Evolutionary conservation across 176 grass and related monocot species (phyloP).

Genomic region (Musa schizocarpa): DNA sequence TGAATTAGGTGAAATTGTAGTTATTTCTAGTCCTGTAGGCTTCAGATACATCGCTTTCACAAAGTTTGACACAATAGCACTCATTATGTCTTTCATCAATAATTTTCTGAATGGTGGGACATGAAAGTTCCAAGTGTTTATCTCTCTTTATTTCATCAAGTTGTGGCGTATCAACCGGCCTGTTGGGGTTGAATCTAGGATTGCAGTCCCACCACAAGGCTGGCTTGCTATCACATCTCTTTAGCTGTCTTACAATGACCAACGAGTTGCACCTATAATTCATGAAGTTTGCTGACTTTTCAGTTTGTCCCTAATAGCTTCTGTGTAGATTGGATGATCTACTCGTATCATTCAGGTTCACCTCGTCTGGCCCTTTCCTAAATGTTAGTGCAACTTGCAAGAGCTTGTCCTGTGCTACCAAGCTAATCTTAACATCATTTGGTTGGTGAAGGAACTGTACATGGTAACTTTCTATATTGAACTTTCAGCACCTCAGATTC

Average conservation of each 20-base stretch:
- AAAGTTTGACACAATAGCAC: slow-evolving; percentile 1
- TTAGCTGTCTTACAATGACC: background rate
- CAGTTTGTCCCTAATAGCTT: background rate
- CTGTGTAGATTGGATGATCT: background rate
- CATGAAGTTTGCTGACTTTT: background rate
- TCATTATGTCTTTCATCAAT: slow-evolving; percentile 1
- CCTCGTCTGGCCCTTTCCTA: background rate
- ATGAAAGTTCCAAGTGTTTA: background rate
- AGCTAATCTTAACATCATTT: background rate
- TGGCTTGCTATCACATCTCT: background rate
- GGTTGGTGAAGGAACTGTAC: background rate
- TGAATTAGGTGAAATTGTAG: background rate
- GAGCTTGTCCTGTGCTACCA: background rate
- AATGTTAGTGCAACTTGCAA: background rate
- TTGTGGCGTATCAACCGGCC: background rate
- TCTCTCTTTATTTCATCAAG: background rate
- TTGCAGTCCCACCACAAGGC: slow-evolving; percentile 6
- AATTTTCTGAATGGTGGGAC: slow-evolving; percentile 3
- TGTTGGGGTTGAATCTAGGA: background rate
- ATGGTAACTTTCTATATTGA: background rate
- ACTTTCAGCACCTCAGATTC: background rate
- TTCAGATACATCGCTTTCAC: background rate
- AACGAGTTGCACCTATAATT: background rate
- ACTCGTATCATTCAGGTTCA: background rate
- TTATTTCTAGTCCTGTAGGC: background rate